Conservation (phyloP, 2,329 filamentous ascomycete species). For the Pseudocercospora crystallina region DNA sequence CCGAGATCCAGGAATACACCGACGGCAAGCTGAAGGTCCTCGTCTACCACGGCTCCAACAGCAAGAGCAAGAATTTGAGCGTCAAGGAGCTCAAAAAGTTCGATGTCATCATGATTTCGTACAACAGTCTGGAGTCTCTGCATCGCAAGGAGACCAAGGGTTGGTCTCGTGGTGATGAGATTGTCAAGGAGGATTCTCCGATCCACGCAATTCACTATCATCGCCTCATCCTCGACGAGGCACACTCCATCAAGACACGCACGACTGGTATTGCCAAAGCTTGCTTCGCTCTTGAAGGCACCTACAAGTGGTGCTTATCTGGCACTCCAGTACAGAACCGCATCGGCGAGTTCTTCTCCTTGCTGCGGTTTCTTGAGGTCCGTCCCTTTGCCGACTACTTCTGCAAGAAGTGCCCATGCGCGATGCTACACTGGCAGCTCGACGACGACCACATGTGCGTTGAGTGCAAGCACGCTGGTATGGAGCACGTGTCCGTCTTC, state of each 20-base stretch:
- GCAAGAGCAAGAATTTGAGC: conserved; percentile 75
- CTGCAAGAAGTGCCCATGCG: conserved; percentile 82
- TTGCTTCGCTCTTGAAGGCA: conserved; percentile 84
- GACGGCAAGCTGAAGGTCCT: conserved; percentile 87
- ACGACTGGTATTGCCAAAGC: conserved; percentile 91
- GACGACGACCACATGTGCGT: conserved; percentile 69
- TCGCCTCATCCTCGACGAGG: conserved; percentile 89
- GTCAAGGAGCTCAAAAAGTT: conserved; percentile 74
- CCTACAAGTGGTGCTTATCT: conserved; percentile 92
- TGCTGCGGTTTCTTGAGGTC: conserved; percentile 87
- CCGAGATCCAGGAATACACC: conserved; percentile 65
- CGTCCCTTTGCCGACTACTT: conserved; percentile 90
- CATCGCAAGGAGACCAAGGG: conserved; percentile 91
- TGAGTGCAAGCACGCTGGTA: conserved; percentile 65
- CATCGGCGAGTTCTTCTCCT: conserved; percentile 33
- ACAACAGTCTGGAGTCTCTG: conserved; percentile 85
- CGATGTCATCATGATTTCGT: conserved; percentile 96
- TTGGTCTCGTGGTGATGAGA: conserved; percentile 74
- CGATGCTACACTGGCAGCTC: conserved; percentile 79
- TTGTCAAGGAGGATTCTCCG: conserved; percentile 72
- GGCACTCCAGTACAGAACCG: conserved; percentile 85
- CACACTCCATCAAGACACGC: conserved; percentile 89
- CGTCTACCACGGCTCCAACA: conserved; percentile 83
- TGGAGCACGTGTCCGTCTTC: conserved; percentile 76
- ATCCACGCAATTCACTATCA: conserved; percentile 88